A percentile compares a stretch with the other conserved stretches of the same genome.
Evolutionary conservation across 2,329 filamentous ascomycete species (phyloP).

Genomic region (Dactylellina haptotyla): DNA sequence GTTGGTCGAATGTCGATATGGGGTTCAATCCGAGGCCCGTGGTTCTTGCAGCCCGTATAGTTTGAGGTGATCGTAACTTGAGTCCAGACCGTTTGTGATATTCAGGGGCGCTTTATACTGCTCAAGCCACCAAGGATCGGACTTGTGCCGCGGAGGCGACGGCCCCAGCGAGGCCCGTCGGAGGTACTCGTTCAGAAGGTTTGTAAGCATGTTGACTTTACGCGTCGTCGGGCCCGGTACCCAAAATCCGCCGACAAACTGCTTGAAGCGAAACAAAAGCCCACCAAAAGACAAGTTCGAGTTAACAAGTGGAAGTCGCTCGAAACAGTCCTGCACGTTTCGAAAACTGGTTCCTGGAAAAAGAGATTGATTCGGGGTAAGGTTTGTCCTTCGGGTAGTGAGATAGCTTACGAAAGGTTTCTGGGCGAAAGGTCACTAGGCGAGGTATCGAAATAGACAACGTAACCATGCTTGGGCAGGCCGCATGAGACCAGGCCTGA

Average conservation of each 20-base stretch:
- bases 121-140: background rate
- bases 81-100: too few relatives aligned
- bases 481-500: conserved; percentile 8
- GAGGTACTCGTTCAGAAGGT: conserved; percentile 8
- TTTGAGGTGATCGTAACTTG: too few relatives aligned
- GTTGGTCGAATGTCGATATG: background rate
- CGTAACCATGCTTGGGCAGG: conserved; percentile 18
- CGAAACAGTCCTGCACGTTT: too few relatives aligned
- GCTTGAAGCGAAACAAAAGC: conserved; percentile 9
- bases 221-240: conserved; percentile 19
- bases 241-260: conserved; percentile 35
- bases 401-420: too few relatives aligned
- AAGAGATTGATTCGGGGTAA: conserved; percentile 27
- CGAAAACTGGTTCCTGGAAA: background rate
- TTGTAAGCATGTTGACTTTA: conserved; percentile 32
- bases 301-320: conserved; percentile 17
- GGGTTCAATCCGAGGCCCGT: too few relatives aligned
- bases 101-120: conserved; percentile 26
- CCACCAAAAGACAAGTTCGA: background rate
- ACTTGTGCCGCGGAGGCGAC: conserved; percentile 13
- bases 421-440: background rate
- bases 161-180: conserved; percentile 13
- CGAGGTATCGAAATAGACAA: background rate
- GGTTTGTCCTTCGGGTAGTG: conserved; percentile 20
- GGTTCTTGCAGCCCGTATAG: too few relatives aligned